Evolutionary conservation across 805 yeast species (phyloP), one percentile per base, ranked within the genome.

Genomic region (Saturnispora dispora): DNA sequence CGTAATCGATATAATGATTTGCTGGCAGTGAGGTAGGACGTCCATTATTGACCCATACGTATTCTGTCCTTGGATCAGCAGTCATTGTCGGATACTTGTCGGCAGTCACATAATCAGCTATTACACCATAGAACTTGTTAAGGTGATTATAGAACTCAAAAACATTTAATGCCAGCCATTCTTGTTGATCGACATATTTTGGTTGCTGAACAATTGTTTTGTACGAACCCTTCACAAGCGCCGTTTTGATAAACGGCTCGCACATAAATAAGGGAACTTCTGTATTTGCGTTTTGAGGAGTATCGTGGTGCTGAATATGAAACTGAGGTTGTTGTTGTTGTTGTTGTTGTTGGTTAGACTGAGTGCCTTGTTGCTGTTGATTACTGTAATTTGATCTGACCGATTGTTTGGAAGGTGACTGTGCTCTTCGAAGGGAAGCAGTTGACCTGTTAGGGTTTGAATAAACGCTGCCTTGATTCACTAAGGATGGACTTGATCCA

Each of bases 131-230:
- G 61, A 91, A 89, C 63, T 86, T 93, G 58, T 86, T 85, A 52
- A 93, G 68, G 61, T 88, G 88, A 47, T 85, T 85, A 70, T 83
- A 88, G 58, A 88, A 79, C 67, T 93, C 99, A 67, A 90, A 90
- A 6, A 88, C 81, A 65, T 89, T 93, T 51, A 93, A 76, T 1
- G 98, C 96, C 17, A 93, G 73, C 99, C 99, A 93, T 66, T 93
- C 99, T 51, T 89, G 87, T 53, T 80, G 76, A 62, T 93, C 98
- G 11, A 95, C 97, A 63, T 91, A 91, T 63, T 88, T 88, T 18
- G 99, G 99, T 22, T 88, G 72, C 63, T 88, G 96, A 1, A 93
- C 97, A 57, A 93, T 93, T 1, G 99, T 90, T 62, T 87, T 89
- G 71, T 89, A 93, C 0, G 96, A 86, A 17, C 99, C 99, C 63